Conservation (phyloP, 1,284 basidiomycete species). For the Ganoderma lucidum region DNA sequence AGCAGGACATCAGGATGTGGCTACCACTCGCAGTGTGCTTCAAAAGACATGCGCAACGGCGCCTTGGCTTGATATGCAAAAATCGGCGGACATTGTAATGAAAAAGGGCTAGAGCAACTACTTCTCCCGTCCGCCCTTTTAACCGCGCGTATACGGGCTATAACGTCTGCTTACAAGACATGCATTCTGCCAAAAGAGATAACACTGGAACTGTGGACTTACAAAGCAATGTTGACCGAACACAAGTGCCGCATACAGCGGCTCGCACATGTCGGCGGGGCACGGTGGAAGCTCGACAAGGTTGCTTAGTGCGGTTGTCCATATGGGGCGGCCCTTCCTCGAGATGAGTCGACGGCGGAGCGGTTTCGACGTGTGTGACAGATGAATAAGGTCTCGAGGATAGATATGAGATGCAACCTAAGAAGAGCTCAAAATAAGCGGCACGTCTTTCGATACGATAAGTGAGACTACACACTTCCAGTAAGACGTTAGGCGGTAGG, state of each 20-base stretch:
- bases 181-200: too few species aligned
- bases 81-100: too few species aligned
- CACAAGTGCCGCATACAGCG: constrained; percentile 34
- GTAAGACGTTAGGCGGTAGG: background rate
- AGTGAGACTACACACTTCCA: background rate
- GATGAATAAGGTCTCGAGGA: background rate
- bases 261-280: constrained; percentile 33
- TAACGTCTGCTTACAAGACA: too few species aligned
- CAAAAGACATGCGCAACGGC: too few species aligned
- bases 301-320: background rate
- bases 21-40: too few species aligned
- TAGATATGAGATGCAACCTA: background rate
- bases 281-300: constrained; percentile 23
- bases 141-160: too few species aligned
- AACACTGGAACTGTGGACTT: background rate
- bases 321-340: background rate
- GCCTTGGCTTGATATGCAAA: too few species aligned
- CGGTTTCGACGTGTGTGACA: background rate
- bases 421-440: background rate
- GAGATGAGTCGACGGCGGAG: background rate
- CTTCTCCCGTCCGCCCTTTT: too few species aligned
- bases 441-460: background rate
- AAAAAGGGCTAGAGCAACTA: too few species aligned
- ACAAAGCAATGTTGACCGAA: constrained; percentile 22
- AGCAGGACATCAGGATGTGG: too few species aligned